These are phyloP conservation scores for Trichoderma sp. DNA, from an alignment of 2,329 filamentous ascomycete species.

Conservation along the genomic window DNA sequence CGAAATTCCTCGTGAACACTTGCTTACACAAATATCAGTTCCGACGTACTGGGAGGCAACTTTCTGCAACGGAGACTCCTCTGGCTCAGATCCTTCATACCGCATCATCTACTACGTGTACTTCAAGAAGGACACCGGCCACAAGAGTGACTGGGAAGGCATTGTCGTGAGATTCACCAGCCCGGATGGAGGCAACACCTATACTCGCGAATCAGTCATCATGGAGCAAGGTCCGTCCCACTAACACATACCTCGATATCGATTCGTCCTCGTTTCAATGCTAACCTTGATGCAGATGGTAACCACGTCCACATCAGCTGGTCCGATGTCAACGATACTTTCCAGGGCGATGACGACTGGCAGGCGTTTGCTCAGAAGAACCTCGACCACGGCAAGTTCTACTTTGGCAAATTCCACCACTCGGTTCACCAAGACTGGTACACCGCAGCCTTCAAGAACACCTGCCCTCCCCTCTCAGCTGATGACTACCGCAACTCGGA, in stretches of 20 bases:
- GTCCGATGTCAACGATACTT: constrained; percentile 24
- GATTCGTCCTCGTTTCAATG: not conserved
- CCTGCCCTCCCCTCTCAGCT: constrained; percentile 21
- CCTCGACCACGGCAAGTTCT: constrained; percentile 23
- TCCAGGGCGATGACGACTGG: constrained; percentile 21
- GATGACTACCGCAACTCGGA: constrained; percentile 23
- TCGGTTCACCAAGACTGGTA: constrained; percentile 23
- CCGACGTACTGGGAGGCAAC: constrained; percentile 23
- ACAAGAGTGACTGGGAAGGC: constrained; percentile 28
- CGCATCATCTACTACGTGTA: constrained; percentile 27
- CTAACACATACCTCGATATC: no score
- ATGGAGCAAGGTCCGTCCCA: constrained; percentile 21
- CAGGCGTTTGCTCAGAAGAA: constrained; percentile 22
- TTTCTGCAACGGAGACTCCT: constrained; percentile 16
- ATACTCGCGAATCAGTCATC: constrained; percentile 16
- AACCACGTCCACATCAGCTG: constrained; percentile 22
- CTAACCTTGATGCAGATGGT: constrained; percentile 17
- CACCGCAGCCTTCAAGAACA: constrained; percentile 22
- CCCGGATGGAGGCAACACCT: constrained; percentile 22
- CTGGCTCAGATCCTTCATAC: constrained; percentile 21
- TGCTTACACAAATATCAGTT: not conserved
- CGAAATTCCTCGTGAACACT: no score
- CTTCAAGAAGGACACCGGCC: constrained; percentile 28
- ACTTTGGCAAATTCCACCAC: constrained; percentile 24
- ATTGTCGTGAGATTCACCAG: constrained; percentile 24